Conservation (phyloP, 2,329 filamentous ascomycete species). For the Harringtonia lauricola region DNA sequence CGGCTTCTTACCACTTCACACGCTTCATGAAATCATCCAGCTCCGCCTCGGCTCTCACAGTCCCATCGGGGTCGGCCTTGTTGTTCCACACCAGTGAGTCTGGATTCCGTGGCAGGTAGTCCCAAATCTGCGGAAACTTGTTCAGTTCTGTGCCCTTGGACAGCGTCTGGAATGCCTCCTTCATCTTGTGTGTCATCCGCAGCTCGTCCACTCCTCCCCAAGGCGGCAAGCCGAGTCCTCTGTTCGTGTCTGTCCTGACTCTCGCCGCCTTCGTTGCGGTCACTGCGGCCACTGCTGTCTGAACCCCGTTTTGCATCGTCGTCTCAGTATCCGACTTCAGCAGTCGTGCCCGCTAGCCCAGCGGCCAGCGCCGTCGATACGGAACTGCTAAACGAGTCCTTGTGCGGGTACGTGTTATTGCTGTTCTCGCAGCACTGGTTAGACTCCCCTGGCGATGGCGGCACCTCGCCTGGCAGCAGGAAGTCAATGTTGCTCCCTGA, state of each 20-base stretch:
- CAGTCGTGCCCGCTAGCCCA: constrained; percentile 3
- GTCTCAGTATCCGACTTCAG: not conserved
- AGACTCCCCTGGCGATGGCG: constrained; percentile 42
- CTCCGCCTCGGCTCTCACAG: not conserved
- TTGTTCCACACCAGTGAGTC: constrained; percentile 1
- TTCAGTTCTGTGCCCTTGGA: constrained; percentile 1
- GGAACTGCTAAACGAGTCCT: constrained; percentile 4
- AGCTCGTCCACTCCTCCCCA: constrained; percentile 3
- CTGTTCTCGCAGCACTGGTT: constrained; percentile 21
- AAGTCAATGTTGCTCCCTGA: constrained; percentile 6
- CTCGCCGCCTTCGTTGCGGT: no score
- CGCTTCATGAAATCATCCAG: constrained; percentile 1
- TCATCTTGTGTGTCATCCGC: constrained; percentile 4
- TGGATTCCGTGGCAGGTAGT: not conserved
- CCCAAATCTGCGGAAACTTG: not conserved
- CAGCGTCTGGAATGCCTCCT: not conserved
- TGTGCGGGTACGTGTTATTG: constrained; percentile 1
- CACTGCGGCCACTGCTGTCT: no score
- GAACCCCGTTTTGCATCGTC: not conserved
- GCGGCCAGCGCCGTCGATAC: constrained; percentile 5
- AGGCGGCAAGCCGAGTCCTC: no score
- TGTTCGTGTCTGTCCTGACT: no score
- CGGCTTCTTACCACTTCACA: not conserved
- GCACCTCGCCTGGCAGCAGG: constrained; percentile 4
- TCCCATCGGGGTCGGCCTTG: not conserved